Base-by-base conservation (phyloP, 352 stramenopile species). In the Phytophthora uliginosa region DNA sequence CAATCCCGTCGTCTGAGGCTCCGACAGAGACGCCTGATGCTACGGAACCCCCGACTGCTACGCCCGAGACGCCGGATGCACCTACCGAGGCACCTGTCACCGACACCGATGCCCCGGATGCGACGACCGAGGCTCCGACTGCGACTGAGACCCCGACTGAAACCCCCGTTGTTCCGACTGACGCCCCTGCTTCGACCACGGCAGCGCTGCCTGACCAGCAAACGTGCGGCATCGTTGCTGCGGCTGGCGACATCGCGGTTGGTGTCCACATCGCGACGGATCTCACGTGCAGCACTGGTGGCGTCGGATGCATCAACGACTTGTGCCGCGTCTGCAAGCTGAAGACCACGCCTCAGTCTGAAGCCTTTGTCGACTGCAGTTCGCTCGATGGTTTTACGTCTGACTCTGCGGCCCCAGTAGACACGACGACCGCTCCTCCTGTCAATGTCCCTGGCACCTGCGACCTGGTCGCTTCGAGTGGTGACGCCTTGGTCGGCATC, bases 251-350 rank as follows among this genome's bases (percentile, higher is more conserved):
- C 28, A 53, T 68, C 9, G 65, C 55, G 6, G 73, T 67, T 47
- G 79, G 79, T 0, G 71, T 86, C 59, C 40, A 69, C 26, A 71
- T 84, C 28, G 20, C 74, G 17, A 74, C 63, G 4, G 79, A 86
- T 33, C 17, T 59, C 18, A 48, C 65, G 7, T 85, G 77, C 51
- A 73, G 31, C 36, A 40, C 12, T 7, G 79, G 77, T 12, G 79
- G 79, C 2, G 5, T 80, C 9, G 79, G 79, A 9, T 87, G 79
- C 53, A 74, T 85, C 17, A 70, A 82, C 15, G 59, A 63, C 55
- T 70, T 84, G 18, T 87, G 79, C 45, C 74, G 77, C n/a, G 83
- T 78, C 68, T 86, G 79, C 73, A 83, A 86, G 48, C 52, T 66
- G 3, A n/a, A 36, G 13, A 54, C 4, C 17, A 81, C 79, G 1